A percentile compares a stretch with the other conserved stretches of the same genome.
These are phyloP conservation scores for Sporodiniella umbellata DNA, from an alignment of 371 early-diverging fungal genomes.

Conservation along the genomic window DNA sequence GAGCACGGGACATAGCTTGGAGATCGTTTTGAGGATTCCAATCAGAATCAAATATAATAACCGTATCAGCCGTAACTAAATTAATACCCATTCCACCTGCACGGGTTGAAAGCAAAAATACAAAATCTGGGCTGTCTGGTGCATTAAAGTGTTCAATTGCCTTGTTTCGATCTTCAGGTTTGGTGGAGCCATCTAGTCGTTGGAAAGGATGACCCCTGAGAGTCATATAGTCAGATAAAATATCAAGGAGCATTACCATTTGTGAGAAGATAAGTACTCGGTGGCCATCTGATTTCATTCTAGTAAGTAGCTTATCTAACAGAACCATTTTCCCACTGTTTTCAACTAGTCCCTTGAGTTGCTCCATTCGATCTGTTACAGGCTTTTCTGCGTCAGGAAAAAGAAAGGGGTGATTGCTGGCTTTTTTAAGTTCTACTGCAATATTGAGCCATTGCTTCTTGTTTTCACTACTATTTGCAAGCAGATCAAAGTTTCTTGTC, in stretches of 20 bases:
- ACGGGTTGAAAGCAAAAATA: conserved; percentile 96
- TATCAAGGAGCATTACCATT: conserved; percentile 94
- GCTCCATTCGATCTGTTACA: conserved; percentile 65
- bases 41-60: conserved; percentile 99
- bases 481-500: conserved; percentile 88
- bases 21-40: conserved; percentile 99
- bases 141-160: conserved; percentile 99
- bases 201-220: conserved; percentile 88
- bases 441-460: conserved; percentile 92
- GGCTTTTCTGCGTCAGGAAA: conserved; percentile 86
- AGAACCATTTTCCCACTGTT: conserved; percentile 95
- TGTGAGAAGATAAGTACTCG: conserved; percentile 96
- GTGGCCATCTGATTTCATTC: conserved; percentile 85
- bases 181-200: conserved; percentile 95
- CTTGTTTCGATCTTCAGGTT: conserved; percentile 89
- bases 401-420: conserved; percentile 98
- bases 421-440: conserved; percentile 97
- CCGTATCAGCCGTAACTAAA: conserved; percentile 97
- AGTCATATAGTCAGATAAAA: conserved; percentile 88
- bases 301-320: conserved; percentile 87
- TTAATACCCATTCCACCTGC: conserved; percentile 99
- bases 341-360: conserved; percentile 74
- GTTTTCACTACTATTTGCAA: conserved; percentile 79
- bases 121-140: conserved; percentile 94
- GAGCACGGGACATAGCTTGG: conserved; percentile 99